Conservation (phyloP, 495 filamentous ascomycete species). For the Lasiosphaeriaceae sp. region DNA sequence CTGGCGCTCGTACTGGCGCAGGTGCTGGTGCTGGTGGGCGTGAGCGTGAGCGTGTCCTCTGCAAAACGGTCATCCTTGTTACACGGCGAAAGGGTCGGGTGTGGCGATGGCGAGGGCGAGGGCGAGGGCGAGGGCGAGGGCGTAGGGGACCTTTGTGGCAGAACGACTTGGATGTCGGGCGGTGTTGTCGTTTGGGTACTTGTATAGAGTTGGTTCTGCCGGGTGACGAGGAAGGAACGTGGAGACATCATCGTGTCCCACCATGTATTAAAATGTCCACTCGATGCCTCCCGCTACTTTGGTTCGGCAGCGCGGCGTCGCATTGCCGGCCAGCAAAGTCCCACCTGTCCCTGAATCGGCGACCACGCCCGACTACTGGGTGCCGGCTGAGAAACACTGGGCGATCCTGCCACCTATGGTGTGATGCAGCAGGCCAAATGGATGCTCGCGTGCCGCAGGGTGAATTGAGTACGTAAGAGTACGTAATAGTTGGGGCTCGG, state of each 20-base stretch:
- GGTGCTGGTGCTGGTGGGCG: no score
- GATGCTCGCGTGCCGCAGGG: conserved; percentile 9
- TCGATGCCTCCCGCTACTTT: conserved; percentile 12
- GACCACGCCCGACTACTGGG: neutral
- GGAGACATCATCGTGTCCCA: conserved; percentile 36
- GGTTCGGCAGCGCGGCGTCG: conserved; percentile 17
- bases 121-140: neutral
- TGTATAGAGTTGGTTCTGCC: conserved; percentile 13
- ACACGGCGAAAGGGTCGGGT: neutral
- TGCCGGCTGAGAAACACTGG: neutral
- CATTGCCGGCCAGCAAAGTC: conserved; percentile 20
- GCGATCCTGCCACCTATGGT: neutral
- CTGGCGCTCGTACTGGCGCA: no score
- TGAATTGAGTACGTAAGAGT: conserved; percentile 29
- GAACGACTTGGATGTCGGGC: no score
- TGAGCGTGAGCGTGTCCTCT: conserved; percentile 10
- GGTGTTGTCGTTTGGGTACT: conserved; percentile 4
- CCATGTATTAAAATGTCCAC: conserved; percentile 4
- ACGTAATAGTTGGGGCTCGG: conserved; percentile 16
- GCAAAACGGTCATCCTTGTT: conserved; percentile 30
- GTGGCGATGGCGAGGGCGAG: neutral
- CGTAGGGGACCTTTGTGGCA: neutral
- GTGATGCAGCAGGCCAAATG: conserved; percentile 5
- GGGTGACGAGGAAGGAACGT: conserved; percentile 33
- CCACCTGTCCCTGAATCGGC: conserved; percentile 6